Base-by-base conservation (phyloP, 1,284 basidiomycete genomes). In the Ganoderma leucocontextum region DNA sequence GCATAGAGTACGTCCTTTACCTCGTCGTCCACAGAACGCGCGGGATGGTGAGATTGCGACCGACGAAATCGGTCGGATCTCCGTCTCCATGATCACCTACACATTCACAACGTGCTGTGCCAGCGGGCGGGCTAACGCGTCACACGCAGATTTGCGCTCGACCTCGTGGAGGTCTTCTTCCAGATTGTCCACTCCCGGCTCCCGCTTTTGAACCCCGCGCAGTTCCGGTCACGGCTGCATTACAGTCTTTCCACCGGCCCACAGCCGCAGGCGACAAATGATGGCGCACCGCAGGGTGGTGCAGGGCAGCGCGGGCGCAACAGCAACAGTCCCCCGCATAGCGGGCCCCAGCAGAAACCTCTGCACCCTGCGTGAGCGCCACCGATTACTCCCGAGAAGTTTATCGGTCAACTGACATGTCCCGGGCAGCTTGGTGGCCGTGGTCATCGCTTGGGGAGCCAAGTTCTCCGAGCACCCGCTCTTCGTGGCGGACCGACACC, bases 401-500 rank as follows among this genome's bases (percentile, higher is more conserved):
- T 36, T 15, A 13, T 25, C 3, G 13, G 39, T 9, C 39, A 60
- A 25, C 22, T 60, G 58, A 60, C 58, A 6, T 22, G 25, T 22
- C 38, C 38, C 29, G 60, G 29, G 19, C 35, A 36, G 42, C 19
- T 33, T 96, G 19, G 85, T 97, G 47, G 95, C 96, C 4, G 92
- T 93, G 0, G 91, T 96, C n/a, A 84, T 98, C 60, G 95, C 95
- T 0, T 97, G 94, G 91, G 96, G 96, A 25, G 91, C 94, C 53
- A 95, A 96, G 75, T 97, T 97, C 78, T 94, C 93, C 12, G 95
- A 97, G 74, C 93, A 96, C 77, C 90, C 91, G 0, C 81, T 95
- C 70, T 87, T 97, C 59, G 84, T 90, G 7, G 87, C 89, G 36
- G 96, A 97, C 81, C 86, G 95, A 57, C 84, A 86, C 62, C 89